phyloP scores from a whole-genome alignment of 768 basidiomycete species.

The Punctularia strigosozonata region DNA sequence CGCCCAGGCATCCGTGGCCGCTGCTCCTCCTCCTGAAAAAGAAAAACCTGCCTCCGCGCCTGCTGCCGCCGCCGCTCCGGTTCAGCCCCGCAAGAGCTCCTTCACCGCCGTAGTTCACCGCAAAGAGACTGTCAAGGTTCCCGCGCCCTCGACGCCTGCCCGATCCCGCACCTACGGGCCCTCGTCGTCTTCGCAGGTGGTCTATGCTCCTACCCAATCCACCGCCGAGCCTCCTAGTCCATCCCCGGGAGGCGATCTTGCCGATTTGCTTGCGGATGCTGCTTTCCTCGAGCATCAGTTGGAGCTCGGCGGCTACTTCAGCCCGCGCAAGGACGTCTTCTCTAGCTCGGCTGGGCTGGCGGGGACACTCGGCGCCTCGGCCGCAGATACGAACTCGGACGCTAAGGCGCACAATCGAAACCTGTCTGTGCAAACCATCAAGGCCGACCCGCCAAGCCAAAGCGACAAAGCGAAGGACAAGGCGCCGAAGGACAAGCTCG shows the following conservation, averaged over 20 bases:
- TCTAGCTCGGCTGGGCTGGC: no score
- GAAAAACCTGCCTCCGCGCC: no score
- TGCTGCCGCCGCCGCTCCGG: constrained; percentile 11
- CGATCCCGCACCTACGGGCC: constrained; percentile 12
- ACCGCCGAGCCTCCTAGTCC: constrained; percentile 26
- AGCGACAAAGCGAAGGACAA: neutral
- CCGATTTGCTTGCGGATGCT: constrained; percentile 43
- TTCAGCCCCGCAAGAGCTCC: constrained; percentile 11
- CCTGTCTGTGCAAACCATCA: neutral
- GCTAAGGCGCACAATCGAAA: no score
- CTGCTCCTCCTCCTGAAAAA: no score
- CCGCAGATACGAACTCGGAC: no score
- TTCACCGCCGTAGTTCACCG: constrained; percentile 22
- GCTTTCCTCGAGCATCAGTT: constrained; percentile 45
- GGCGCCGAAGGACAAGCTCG: constrained; percentile 18
- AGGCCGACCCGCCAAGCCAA: neutral
- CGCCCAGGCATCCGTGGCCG: no score
- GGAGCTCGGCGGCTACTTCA: constrained; percentile 33
- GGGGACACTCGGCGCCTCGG: constrained; percentile 2
- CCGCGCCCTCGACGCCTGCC: constrained; percentile 10
- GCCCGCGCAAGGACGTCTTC: no score
- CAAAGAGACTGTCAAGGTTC: constrained; percentile 10
- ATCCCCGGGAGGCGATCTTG: constrained; percentile 41
- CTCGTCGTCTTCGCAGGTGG: constrained; percentile 16
- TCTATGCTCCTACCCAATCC: constrained; percentile 15